Percentiles rank a stretch among this genome's conserved stretches.
These are phyloP conservation scores for Yamadazyma sp. DNA, from an alignment of 805 yeast genomes.

Conservation along the genomic window DNA sequence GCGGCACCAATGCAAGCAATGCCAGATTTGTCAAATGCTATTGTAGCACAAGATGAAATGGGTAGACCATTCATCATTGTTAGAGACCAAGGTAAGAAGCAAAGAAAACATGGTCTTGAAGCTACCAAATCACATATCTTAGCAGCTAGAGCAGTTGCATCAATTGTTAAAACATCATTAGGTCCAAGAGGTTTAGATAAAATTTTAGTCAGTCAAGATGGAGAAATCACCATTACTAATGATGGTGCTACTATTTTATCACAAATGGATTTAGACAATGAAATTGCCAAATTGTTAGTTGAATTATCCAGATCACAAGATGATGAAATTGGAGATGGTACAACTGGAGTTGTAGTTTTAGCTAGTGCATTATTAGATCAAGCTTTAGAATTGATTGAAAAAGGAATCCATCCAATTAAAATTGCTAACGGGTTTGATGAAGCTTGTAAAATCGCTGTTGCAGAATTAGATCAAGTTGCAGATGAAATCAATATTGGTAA, in stretches of 20 bases:
- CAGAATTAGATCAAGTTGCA: slow-evolving; percentile 69
- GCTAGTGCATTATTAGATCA: slow-evolving; percentile 94
- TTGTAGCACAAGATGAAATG: slow-evolving; percentile 98
- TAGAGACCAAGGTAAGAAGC: slow-evolving; percentile 80
- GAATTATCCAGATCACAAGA: slow-evolving; percentile 94
- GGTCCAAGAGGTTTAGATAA: slow-evolving; percentile 99
- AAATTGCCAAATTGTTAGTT: slow-evolving; percentile 92
- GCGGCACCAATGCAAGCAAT: slow-evolving; percentile 31
- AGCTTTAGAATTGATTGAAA: slow-evolving; percentile 89
- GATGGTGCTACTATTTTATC: slow-evolving; percentile 97
- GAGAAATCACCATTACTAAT: slow-evolving; percentile 96
- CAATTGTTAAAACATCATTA: slow-evolving; percentile 84
- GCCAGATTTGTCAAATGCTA: slow-evolving; percentile 97
- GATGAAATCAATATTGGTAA: slow-evolving; percentile 56
- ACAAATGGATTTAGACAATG: slow-evolving; percentile 94
- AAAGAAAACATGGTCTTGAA: slow-evolving; percentile 48
- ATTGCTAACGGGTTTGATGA: slow-evolving; percentile 97
- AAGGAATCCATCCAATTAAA: slow-evolving; percentile 96
- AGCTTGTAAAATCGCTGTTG: slow-evolving; percentile 89
- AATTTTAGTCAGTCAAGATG: slow-evolving; percentile 91
- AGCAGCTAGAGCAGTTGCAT: slow-evolving; percentile 93
- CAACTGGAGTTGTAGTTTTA: slow-evolving; percentile 96
- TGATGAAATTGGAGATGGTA: slow-evolving; percentile 98
- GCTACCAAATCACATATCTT: slow-evolving; percentile 76
- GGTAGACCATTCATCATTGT: slow-evolving; percentile 99